Evolutionary conservation across 495 filamentous ascomycete genomes (phyloP), one percentile per base, ranked within the genome.

Genomic region (Aspergillus baeticus): DNA sequence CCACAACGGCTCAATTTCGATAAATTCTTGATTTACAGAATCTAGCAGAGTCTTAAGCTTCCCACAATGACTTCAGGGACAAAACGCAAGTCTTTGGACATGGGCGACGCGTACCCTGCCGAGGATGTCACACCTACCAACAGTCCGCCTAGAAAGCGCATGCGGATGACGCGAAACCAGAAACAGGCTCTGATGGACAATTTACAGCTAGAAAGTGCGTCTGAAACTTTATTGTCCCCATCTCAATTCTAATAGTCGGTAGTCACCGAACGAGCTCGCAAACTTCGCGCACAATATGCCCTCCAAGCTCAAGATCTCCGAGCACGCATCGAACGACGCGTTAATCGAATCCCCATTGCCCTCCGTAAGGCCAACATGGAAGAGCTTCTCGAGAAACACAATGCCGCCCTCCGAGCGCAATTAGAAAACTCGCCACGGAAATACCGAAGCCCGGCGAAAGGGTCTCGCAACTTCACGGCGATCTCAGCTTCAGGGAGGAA

Each of bases 171-270:
- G 5, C 77, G 84, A 50, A 81, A 71, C 46, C 90, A 96, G 69
- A 96, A 96, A 72, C 89, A 93, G 69, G 87, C 90, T 6, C 77
- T 98, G 10, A 86, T 96, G 52, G 92, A 96, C 58, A 97, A 98
- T 63, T 68, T 98, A 26, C 91, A 96, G 63, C 80, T 97, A 41
- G 94, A 98, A 75, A 84, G 94, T 96, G 82, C 53, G 87, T 53
- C 33, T 35, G 6, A 2, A 13, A 14, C 15, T 33, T 22, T n/a
- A 7, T 14, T 26, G 14, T 29, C 14, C 17, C 8, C 10, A 29
- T 3, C 13, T 17, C 6, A 41, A 20, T 15, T n/a, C 53, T 71
- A 23, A 71, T 55, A 17, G 11, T 54, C 26, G 26, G 18, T 61
- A 98, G 94, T 98, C 59, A 93, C 90, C 23, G 91, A 96, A 73